phyloP scores from a whole-genome alignment of 225 moss, liverwort and hornwort species.

The Pseudoscleropodium purum region DNA sequence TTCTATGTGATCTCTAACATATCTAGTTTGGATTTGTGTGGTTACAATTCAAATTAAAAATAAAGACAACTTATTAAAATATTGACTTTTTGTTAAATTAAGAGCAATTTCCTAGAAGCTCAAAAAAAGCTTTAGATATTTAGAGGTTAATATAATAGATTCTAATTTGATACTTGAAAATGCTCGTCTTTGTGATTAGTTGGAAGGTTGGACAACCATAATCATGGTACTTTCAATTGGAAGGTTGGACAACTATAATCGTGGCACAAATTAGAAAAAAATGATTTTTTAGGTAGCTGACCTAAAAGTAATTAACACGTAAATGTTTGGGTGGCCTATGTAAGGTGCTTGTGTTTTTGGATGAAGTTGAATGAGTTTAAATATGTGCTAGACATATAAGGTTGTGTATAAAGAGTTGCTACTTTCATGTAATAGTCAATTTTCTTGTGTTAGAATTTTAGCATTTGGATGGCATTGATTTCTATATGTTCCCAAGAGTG shows the following conservation, averaged over 20 bases:
- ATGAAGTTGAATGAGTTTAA: not conserved
- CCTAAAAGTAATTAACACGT: not conserved
- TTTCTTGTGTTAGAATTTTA: not conserved
- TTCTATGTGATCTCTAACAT: too few species aligned
- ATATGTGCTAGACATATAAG: too few species aligned
- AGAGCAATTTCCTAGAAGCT: too few species aligned
- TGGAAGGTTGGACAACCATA: not conserved
- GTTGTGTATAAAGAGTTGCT: not conserved
- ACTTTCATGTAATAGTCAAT: not conserved
- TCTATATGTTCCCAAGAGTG: fast-evolving
- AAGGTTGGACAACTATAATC: not conserved
- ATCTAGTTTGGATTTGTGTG: too few species aligned
- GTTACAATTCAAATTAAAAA: too few species aligned
- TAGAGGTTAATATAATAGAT: not conserved
- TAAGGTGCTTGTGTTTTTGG: not conserved
- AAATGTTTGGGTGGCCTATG: not conserved
- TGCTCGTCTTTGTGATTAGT: fast-evolving
- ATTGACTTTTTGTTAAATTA: too few species aligned
- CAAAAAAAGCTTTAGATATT: too few species aligned
- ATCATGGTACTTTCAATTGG: not conserved
- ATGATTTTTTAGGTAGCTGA: not conserved
- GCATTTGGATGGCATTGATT: not conserved
- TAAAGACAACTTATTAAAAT: too few species aligned
- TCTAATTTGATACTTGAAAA: not conserved
- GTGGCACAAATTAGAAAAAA: not conserved